Evolutionary conservation across 148 eudicot genomes (phyloP), one percentile per base, ranked within the genome.

Genomic region (Silene latifolia): DNA sequence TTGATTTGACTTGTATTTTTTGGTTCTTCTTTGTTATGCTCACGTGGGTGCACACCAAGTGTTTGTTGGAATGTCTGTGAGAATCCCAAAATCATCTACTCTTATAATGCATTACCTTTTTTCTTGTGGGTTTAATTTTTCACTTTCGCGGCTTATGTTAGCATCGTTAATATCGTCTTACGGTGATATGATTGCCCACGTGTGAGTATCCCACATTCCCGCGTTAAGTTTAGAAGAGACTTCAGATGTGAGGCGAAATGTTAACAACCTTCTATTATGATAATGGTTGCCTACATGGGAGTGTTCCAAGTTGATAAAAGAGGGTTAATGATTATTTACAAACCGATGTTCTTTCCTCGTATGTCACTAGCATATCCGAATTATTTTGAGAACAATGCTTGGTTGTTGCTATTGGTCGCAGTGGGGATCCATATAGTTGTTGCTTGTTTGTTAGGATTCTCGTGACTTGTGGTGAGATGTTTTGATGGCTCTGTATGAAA

Each of bases 51-150:
- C 63, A 17, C 63, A 19, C 25, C 25, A 60, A 5, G 3, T 60
- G 63, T 60, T 60, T 60, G 63, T 60, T 60, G 63, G 10, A 19
- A 60, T 60, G 63, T 20, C 7, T 60, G 63, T 60, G 63, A 60
- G 63, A 20, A 21, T 60, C 8, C 8, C 44, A 5, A 39, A 6
- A 39, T 39, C 44, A 39, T 39, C 4, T 39, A 39, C 44, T 39
- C 44, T 39, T 39, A 39, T 39, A 39, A 39, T 5, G 8, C 44
- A 39, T 39, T 39, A 39, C 44, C 9, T 39, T 6, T 6, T 6
- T 8, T 39, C 8, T 39, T 7, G 0, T 39, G 44, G 44, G 39
- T 35, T 35, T 35, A 3, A 35, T 35, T 35, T 35, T 35, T 35
- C 39, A 5, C 39, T 35, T 35, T 35, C 0, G 4, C 5, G 39